Evolutionary conservation across 306 rosid genomes (phyloP).

Genomic region (Corylus avellana): DNA sequence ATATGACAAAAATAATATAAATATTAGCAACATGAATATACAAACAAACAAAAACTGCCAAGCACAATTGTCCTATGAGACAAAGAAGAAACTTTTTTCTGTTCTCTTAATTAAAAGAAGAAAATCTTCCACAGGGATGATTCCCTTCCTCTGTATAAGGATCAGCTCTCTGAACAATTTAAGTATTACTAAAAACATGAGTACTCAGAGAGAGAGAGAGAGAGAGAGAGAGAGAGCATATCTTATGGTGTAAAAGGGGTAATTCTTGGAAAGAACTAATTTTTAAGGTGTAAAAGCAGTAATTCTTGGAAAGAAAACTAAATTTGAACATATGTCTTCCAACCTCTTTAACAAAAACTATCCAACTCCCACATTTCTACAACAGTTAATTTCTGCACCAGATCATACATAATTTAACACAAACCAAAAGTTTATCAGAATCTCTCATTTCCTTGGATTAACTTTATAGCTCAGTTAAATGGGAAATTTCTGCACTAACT

Average conservation of each 20-base stretch:
- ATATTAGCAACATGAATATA: not conserved
- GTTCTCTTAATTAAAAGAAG: not conserved
- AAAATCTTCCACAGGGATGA: not conserved
- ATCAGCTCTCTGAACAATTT: conserved; percentile 3
- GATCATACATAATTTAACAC: not conserved
- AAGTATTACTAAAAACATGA: not conserved
- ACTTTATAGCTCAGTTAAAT: no score
- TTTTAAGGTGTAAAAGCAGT: no score
- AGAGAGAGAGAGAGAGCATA: not conserved
- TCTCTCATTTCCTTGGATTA: no score
- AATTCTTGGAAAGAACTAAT: not conserved
- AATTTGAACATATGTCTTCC: not conserved
- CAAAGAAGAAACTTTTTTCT: not conserved
- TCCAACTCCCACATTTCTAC: not conserved
- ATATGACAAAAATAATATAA: not conserved
- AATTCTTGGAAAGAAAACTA: not conserved
- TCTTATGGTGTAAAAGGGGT: not conserved
- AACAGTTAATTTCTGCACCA: not conserved
- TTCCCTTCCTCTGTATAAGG: not conserved
- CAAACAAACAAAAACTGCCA: conserved; percentile 16
- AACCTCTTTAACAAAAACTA: not conserved
- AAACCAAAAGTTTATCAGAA: conserved; percentile 8
- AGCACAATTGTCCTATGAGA: not conserved
- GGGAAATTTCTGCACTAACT: no score
- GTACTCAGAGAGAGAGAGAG: not conserved